Conservation (phyloP, 2,329 filamentous ascomycete genomes). For the Phialocephala subalpina region DNA sequence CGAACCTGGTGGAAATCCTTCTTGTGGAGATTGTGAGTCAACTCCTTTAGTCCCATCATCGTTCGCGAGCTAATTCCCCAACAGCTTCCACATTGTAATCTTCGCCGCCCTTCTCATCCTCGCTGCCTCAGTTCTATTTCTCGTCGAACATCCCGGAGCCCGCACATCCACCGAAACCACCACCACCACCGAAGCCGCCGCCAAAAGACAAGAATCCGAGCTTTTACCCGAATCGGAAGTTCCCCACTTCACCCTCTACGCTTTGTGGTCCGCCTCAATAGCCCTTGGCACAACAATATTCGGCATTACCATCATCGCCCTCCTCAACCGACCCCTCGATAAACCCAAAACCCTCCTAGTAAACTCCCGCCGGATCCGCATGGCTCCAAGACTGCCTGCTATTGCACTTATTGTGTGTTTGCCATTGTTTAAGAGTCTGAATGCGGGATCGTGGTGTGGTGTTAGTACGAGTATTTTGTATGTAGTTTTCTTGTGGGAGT, state of each 20-base stretch:
- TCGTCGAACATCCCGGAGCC: slow-evolving; percentile 20
- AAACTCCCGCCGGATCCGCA: slow-evolving; percentile 27
- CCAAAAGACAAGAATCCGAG: neutral
- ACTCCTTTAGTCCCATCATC: neutral
- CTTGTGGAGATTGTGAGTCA: slow-evolving; percentile 30
- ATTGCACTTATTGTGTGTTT: slow-evolving; percentile 27
- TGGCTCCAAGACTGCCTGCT: slow-evolving; percentile 20
- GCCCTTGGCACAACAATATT: slow-evolving; percentile 22
- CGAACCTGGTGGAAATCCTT: slow-evolving; percentile 32
- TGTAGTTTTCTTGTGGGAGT: slow-evolving; percentile 28
- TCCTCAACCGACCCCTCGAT: slow-evolving; percentile 28
- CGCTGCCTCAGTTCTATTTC: slow-evolving; percentile 28
- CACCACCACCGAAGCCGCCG: neutral
- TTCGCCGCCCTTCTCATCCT: slow-evolving; percentile 30
- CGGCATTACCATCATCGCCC: slow-evolving; percentile 26
- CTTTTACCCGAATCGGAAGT: neutral
- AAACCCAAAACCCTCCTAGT: slow-evolving; percentile 26
- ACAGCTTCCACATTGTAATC: slow-evolving; percentile 28
- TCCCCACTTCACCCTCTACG: neutral
- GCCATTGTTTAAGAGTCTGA: slow-evolving; percentile 17
- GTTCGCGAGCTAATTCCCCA: neutral
- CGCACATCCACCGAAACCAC: neutral
- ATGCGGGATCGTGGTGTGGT: slow-evolving; percentile 21
- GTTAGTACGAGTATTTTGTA: slow-evolving; percentile 19
- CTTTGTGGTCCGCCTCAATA: slow-evolving; percentile 29